A percentile compares a stretch with the other conserved stretches of the same genome.
Conservation (phyloP, 148 eudicot species). For the Bassia scoparia region DNA sequence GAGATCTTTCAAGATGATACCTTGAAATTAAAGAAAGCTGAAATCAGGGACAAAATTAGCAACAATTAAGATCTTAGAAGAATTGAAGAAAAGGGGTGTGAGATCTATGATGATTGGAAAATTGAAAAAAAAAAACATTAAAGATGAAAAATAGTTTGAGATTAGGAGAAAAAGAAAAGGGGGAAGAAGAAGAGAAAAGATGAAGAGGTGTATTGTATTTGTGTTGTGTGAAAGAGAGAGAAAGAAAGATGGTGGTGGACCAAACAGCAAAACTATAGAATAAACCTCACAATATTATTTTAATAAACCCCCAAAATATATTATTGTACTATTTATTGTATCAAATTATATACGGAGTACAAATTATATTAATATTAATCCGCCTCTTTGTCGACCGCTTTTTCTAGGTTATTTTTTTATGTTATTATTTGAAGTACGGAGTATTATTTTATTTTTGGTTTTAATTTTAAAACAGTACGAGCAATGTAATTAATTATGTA, state of each 20-base stretch:
- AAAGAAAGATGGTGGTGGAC: not conserved
- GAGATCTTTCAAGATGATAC: not conserved
- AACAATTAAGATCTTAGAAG: slow-evolving; percentile 1
- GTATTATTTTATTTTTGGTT: no score
- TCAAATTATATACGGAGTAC: not conserved
- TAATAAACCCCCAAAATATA: no score
- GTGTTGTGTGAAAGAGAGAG: no score
- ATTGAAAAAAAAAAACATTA: not conserved
- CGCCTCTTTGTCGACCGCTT: slow-evolving; percentile 10
- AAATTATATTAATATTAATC: not conserved
- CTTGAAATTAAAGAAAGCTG: not conserved
- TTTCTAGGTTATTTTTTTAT: not conserved
- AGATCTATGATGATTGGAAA: slow-evolving; percentile 20
- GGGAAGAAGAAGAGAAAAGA: not conserved
- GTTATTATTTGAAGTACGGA: not conserved
- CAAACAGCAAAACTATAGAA: not conserved
- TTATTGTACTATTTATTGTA: no score
- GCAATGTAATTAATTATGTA: no score
- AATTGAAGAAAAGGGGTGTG: not conserved
- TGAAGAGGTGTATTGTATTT: no score
- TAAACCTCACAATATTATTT: not conserved
- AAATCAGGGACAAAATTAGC: not conserved
- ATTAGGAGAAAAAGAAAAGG: not conserved
- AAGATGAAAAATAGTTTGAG: not conserved
- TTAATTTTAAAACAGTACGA: no score